A percentile compares a stretch with the other conserved stretches of the same genome.
Conservation (phyloP, 2,329 filamentous ascomycete genomes). For the Orbilia ellipsospora region DNA sequence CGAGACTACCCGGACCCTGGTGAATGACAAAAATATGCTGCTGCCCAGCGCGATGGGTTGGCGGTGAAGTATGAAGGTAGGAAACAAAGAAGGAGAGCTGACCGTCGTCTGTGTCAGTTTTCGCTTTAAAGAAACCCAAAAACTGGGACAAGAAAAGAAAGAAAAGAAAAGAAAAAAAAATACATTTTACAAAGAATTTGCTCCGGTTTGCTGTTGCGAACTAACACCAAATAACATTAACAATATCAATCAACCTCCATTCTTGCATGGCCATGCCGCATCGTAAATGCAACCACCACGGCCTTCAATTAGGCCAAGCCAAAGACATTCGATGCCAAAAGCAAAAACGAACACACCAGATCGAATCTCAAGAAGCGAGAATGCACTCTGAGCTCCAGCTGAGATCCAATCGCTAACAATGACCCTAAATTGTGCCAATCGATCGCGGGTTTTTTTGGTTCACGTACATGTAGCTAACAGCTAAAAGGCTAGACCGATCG, state of each 20-base stretch:
- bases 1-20: constrained; percentile 30
- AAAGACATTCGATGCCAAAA: constrained; percentile 26
- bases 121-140: constrained; percentile 22
- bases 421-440: constrained; percentile 14
- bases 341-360: constrained; percentile 35
- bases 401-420: constrained; percentile 45
- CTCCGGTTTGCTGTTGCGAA: constrained; percentile 13
- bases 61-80: constrained; percentile 26
- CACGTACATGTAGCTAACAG: constrained; percentile 19
- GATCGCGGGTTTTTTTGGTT: constrained; percentile 26
- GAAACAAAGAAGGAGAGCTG: constrained; percentile 3
- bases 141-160: no score
- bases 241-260: constrained; percentile 23
- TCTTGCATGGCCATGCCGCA: constrained; percentile 40
- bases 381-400: constrained; percentile 39
- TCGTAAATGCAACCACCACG: constrained; percentile 34
- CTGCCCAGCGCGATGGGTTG: constrained; percentile 15
- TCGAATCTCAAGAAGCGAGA: constrained; percentile 53
- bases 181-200: constrained; percentile 40
- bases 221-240: constrained; percentile 14
- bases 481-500: constrained; percentile 15
- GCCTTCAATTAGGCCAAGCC: neutral
- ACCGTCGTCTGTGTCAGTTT: constrained; percentile 27
- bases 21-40: constrained; percentile 31
- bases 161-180: constrained; percentile 17